These are phyloP conservation scores for Vanilla planifolia DNA, from an alignment of 106 monocot species.

Conservation along the genomic window DNA sequence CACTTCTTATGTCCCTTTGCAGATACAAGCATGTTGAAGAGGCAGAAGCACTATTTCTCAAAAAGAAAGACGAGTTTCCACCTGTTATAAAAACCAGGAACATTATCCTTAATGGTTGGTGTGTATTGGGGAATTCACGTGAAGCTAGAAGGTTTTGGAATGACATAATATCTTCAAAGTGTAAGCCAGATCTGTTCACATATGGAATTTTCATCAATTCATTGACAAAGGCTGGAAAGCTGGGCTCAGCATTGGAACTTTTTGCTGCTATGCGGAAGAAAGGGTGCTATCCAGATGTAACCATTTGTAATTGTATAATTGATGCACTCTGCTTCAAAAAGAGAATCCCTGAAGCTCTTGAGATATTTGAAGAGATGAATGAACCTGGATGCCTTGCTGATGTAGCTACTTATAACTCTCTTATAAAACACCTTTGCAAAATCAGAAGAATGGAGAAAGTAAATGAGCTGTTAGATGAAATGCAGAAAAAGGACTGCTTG, in stretches of 20 bases:
- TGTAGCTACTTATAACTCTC: conserved; percentile 72
- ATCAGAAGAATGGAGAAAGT: conserved; percentile 75
- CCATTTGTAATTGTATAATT: conserved; percentile 75
- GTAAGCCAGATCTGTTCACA: conserved; percentile 69
- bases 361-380: conserved; percentile 71
- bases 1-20: conserved; percentile 59
- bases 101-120: conserved; percentile 91
- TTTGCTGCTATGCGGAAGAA: conserved; percentile 66
- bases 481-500: conserved; percentile 51
- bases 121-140: conserved; percentile 56
- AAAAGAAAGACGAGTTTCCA: conserved; percentile 63
- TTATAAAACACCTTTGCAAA: conserved; percentile 80
- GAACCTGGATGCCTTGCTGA: conserved; percentile 56
- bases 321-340: conserved; percentile 85
- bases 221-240: conserved; percentile 64
- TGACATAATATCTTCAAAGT: conserved; percentile 60
- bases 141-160: conserved; percentile 90
- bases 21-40: conserved; percentile 92
- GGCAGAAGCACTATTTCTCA: conserved; percentile 66
- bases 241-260: conserved; percentile 50
- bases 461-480: conserved; percentile 57
- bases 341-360: conserved; percentile 74
- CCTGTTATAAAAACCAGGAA: conserved; percentile 71
- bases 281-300: conserved; percentile 58
- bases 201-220: conserved; percentile 78